These are phyloP conservation scores for Penicillium freii DNA, from an alignment of 2,329 filamentous ascomycete species.

Conservation along the genomic window DNA sequence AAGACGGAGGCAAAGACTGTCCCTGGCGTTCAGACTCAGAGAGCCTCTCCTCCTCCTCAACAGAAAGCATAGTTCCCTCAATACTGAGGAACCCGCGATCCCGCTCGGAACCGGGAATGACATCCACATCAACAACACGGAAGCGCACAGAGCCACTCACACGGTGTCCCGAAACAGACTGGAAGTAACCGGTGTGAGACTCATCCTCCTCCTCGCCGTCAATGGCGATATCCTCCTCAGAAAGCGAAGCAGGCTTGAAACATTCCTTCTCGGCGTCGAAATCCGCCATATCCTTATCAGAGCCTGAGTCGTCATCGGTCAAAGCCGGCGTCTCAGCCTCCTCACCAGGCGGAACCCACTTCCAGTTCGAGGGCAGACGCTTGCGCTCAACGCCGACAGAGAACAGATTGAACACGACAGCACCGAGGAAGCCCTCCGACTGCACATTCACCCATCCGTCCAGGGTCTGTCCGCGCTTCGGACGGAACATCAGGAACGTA, in stretches of 20 bases:
- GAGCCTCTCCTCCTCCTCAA: conserved; percentile 63
- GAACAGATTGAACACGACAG: conserved; percentile 88
- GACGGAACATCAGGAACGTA: conserved; percentile 80
- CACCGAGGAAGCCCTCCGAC: conserved; percentile 82
- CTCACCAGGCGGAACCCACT: conserved; percentile 65
- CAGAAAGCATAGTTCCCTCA: conserved; percentile 78
- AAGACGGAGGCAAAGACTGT: conserved; percentile 31
- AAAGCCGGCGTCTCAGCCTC: conserved; percentile 23
- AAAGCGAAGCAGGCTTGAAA: conserved; percentile 39
- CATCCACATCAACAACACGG: conserved; percentile 78
- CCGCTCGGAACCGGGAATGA: conserved; percentile 65
- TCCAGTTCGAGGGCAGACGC: conserved; percentile 75
- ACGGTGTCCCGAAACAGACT: conserved; percentile 66
- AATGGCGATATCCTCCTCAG: conserved; percentile 34
- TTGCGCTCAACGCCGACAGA: conserved; percentile 80
- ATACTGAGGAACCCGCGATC: conserved; percentile 77
- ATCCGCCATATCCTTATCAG: conserved; percentile 12
- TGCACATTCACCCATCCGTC: conserved; percentile 82
- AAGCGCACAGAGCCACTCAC: conserved; percentile 72
- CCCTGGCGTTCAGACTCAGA: conserved; percentile 53
- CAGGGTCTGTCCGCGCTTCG: conserved; percentile 68
- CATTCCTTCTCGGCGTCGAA: conserved; percentile 42
- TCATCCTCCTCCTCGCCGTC: conserved; percentile 51
- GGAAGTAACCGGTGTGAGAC: conserved; percentile 67
- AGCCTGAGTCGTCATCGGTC: conserved; percentile 31